Percentiles rank a stretch among this genome's conserved stretches.
Conservation (phyloP, 306 rosid species). For the Myrica gale region DNA sequence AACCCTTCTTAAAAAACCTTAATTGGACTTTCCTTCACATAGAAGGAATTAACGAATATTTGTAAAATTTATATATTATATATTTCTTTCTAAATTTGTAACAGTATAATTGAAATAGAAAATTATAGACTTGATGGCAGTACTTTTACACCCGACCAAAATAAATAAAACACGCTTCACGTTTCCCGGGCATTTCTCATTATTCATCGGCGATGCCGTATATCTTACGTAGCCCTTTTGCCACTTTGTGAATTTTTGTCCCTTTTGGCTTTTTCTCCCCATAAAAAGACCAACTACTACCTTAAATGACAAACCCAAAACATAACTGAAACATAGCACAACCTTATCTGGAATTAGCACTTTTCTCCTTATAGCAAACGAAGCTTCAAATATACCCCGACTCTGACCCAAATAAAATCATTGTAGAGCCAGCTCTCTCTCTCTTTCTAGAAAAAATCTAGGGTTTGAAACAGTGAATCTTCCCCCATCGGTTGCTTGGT, state of each 20-base stretch:
- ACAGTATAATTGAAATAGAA: no score
- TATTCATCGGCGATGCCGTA: no score
- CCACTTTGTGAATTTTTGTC: slow-evolving; percentile 17
- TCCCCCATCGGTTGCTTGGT: slow-evolving; percentile 18
- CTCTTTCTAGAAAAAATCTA: slow-evolving; percentile 40
- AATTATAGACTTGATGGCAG: no score
- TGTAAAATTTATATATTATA: no score
- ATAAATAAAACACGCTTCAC: neutral
- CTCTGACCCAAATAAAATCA: slow-evolving; percentile 31
- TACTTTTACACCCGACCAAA: neutral
- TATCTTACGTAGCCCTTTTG: neutral
- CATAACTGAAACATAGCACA: slow-evolving; percentile 21
- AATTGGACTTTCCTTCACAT: no score
- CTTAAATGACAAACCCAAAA: neutral
- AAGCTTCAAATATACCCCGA: slow-evolving; percentile 20
- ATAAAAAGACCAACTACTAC: neutral
- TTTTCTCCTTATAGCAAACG: slow-evolving; percentile 13
- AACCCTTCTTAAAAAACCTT: no score
- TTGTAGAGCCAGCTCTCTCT: slow-evolving; percentile 19
- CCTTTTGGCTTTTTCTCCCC: slow-evolving; percentile 3
- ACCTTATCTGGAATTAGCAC: slow-evolving; percentile 19
- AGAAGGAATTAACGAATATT: no score
- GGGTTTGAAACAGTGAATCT: slow-evolving; percentile 64
- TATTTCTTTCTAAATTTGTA: no score
- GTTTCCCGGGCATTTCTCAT: neutral